phyloP scores from a whole-genome alignment of 306 rosid genomes.

The Castanospermum australe region DNA sequence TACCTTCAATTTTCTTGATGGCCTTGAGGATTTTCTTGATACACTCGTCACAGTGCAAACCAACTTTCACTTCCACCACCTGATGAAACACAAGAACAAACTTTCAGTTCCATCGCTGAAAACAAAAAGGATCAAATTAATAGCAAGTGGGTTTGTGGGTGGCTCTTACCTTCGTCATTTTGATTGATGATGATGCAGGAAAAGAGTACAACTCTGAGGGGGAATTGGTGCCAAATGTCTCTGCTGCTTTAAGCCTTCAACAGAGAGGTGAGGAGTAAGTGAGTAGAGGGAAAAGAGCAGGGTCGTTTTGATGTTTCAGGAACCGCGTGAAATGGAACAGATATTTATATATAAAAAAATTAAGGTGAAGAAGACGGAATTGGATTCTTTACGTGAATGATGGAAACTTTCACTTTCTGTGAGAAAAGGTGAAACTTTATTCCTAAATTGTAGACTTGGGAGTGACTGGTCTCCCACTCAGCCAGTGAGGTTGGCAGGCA shows the following conservation, averaged over 20 bases:
- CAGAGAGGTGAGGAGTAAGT: neutral
- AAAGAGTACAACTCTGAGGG: neutral
- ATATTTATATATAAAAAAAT: neutral
- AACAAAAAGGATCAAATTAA: neutral
- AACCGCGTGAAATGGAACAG: constrained; percentile 25
- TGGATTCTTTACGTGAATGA: constrained; percentile 59
- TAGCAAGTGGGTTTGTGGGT: neutral
- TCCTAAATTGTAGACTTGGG: constrained; percentile 11
- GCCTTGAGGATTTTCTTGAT: constrained; percentile 90
- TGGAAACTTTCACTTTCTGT: constrained; percentile 30
- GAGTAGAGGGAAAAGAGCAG: neutral
- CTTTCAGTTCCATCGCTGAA: neutral
- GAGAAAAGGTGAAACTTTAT: constrained; percentile 30
- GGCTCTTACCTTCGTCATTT: constrained; percentile 58
- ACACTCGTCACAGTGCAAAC: constrained; percentile 85
- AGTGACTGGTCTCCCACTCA: constrained; percentile 33
- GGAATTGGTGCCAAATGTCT: neutral
- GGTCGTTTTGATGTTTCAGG: neutral
- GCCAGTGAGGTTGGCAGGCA: constrained; percentile 7
- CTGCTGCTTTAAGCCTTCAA: neutral
- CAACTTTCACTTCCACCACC: constrained; percentile 91
- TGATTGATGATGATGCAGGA: neutral
- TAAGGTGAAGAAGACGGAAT: constrained; percentile 27
- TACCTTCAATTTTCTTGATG: constrained; percentile 83
- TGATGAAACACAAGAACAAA: constrained; percentile 4